These are phyloP conservation scores for Heliamphora pulchella DNA, from an alignment of 179 eudicot genomes.

Conservation along the genomic window DNA sequence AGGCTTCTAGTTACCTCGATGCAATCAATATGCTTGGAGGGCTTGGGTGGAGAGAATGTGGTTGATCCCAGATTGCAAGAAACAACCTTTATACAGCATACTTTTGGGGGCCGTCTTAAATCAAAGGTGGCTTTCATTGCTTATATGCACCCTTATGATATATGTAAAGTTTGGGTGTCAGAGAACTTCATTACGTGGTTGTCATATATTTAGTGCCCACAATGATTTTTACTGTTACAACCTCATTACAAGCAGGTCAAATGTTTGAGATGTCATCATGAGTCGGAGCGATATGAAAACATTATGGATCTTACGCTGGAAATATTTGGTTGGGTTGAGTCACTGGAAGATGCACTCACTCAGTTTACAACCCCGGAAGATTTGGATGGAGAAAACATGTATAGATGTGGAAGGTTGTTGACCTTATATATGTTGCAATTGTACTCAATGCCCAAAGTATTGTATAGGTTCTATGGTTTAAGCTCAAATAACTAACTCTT, in stretches of 20 bases:
- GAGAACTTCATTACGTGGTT: not conserved
- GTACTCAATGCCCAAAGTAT: not conserved
- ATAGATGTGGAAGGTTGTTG: conserved; percentile 86
- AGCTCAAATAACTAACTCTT: conserved; percentile 4
- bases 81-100: conserved; percentile 81
- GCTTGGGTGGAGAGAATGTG: conserved; percentile 73
- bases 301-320: conserved; percentile 93
- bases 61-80: conserved; percentile 77
- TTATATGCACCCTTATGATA: conserved; percentile 1
- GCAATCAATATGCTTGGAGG: conserved; percentile 91
- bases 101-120: conserved; percentile 80
- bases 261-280: conserved; percentile 77
- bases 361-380: conserved; percentile 87
- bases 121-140: conserved; percentile 49
- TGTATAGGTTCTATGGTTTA: not conserved
- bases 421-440: not conserved
- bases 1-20: conserved; percentile 92
- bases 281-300: conserved; percentile 76
- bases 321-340: conserved; percentile 88
- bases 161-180: not conserved
- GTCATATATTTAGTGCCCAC: not conserved
- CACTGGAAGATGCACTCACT: conserved; percentile 84
- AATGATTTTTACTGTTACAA: not conserved
- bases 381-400: conserved; percentile 96
- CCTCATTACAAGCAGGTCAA: conserved; percentile 44